Percentiles rank a stretch among this genome's conserved stretches.
phyloP scores from a whole-genome alignment of 2,329 filamentous ascomycete species.

The Helicocarpus griseus region DNA sequence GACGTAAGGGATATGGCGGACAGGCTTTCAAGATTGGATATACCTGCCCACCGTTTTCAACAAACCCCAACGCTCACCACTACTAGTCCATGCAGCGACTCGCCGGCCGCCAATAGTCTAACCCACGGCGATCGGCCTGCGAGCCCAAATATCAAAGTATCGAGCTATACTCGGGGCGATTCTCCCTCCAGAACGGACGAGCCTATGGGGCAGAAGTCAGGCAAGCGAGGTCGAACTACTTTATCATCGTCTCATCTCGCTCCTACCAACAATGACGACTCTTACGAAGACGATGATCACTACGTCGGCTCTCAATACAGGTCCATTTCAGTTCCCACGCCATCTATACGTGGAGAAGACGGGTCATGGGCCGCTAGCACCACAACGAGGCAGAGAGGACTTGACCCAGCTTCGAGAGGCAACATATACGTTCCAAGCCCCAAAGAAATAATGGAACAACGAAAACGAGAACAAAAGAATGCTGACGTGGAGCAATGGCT shows the following conservation, averaged over 20 bases:
- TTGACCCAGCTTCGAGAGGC: slow-evolving; percentile 39
- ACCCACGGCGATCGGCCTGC: slow-evolving; percentile 19
- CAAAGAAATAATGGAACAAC: slow-evolving; percentile 41
- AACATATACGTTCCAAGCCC: slow-evolving; percentile 38
- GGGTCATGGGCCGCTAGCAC: slow-evolving; percentile 37
- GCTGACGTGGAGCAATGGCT: slow-evolving; percentile 46
- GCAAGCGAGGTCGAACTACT: slow-evolving; percentile 22
- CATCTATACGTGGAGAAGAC: slow-evolving; percentile 30
- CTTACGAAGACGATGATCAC: slow-evolving; percentile 14
- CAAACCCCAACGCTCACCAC: slow-evolving; percentile 20
- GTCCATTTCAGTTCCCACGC: slow-evolving; percentile 8
- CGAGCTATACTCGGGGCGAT: slow-evolving; percentile 34
- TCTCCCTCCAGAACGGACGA: slow-evolving; percentile 29
- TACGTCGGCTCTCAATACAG: slow-evolving; percentile 11
- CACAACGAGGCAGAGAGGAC: slow-evolving; percentile 33
- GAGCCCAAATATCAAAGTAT: slow-evolving; percentile 38
- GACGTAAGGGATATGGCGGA: neutral
- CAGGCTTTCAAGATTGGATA: slow-evolving; percentile 10
- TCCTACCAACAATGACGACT: slow-evolving; percentile 21
- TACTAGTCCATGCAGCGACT: slow-evolving; percentile 16
- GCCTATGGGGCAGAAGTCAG: slow-evolving; percentile 12
- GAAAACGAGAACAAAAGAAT: slow-evolving; percentile 42
- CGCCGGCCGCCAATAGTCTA: slow-evolving; percentile 13
- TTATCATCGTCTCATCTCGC: slow-evolving; percentile 29
- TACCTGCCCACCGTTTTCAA: slow-evolving; percentile 11